Conservation (phyloP, 768 basidiomycete species). For the Suillus subalutaceus region DNA sequence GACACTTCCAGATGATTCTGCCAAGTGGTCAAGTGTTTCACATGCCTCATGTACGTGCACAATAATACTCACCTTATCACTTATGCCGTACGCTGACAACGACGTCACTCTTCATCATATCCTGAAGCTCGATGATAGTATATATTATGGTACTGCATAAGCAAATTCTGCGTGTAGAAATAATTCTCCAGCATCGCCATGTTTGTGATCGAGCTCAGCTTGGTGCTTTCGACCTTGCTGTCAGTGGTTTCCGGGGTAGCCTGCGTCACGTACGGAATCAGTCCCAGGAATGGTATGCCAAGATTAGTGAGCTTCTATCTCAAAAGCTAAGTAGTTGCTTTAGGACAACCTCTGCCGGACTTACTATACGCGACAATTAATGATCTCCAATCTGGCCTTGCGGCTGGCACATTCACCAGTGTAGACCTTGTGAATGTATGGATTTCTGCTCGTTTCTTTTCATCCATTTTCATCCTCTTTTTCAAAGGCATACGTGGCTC, state of each 20-base stretch:
- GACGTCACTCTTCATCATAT: too few species aligned
- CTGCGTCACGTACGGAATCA: neutral
- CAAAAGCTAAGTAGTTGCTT: neutral
- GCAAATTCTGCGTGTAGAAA: neutral
- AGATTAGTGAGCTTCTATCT: neutral
- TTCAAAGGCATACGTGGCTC: slow-evolving; percentile 11
- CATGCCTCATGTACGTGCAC: neutral
- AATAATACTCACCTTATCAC: slow-evolving; percentile 11
- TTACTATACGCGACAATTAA: slow-evolving; percentile 3
- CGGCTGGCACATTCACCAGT: slow-evolving; percentile 5
- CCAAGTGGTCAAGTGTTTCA: slow-evolving; percentile 3
- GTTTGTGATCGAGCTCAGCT: neutral
- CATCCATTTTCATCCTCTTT: neutral
- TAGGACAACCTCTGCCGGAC: slow-evolving; percentile 8
- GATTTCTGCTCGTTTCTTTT: too few species aligned
- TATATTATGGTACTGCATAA: neutral
- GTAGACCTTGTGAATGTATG: slow-evolving; percentile 1
- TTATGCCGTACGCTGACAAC: neutral
- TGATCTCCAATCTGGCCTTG: slow-evolving; percentile 5
- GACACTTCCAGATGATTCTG: neutral
- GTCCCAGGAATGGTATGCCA: slow-evolving; percentile 8
- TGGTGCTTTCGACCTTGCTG: neutral
- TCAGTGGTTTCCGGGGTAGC: neutral
- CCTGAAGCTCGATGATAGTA: neutral
- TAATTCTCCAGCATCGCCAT: neutral